These are phyloP conservation scores for Boletellus deceptivus DNA, from an alignment of 1,284 basidiomycete genomes.

Conservation along the genomic window DNA sequence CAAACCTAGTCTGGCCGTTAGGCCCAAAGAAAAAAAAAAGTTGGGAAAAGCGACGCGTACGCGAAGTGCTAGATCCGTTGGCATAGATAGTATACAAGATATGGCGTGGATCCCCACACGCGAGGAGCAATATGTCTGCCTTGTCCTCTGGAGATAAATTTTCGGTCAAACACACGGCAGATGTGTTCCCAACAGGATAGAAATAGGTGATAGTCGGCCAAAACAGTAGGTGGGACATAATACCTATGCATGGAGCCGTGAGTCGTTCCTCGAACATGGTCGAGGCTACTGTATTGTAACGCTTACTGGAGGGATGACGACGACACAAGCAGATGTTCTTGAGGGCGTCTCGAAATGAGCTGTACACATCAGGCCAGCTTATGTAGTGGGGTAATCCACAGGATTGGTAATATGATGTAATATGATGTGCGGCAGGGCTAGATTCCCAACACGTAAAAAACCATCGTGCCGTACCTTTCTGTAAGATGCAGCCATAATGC, in stretches of 20 bases:
- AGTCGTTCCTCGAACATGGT: too few relatives aligned
- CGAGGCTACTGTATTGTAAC: neutral
- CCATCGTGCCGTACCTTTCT: too few relatives aligned
- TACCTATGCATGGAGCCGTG: constrained; percentile 10
- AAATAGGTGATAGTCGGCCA: constrained; percentile 37
- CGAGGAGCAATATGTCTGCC: constrained; percentile 50
- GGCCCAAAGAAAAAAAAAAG: too few relatives aligned
- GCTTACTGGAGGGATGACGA: neutral
- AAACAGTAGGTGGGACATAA: constrained; percentile 33
- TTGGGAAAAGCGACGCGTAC: constrained; percentile 1
- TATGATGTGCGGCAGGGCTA: too few relatives aligned
- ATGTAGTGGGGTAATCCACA: too few relatives aligned
- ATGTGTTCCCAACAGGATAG: constrained; percentile 58
- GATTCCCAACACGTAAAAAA: too few relatives aligned
- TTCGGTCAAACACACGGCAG: constrained; percentile 48
- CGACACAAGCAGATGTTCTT: too few relatives aligned
- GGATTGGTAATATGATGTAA: too few relatives aligned
- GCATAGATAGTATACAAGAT: constrained; percentile 48
- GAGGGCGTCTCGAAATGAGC: too few relatives aligned
- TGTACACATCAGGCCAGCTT: too few relatives aligned
- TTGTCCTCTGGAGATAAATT: constrained; percentile 44
- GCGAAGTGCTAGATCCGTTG: neutral
- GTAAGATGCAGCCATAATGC: too few relatives aligned
- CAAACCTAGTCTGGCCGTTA: constrained; percentile 20
- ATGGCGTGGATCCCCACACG: constrained; percentile 55